These are phyloP conservation scores for Isabelozyma rhagii DNA, from an alignment of 805 yeast genomes.

Conservation along the genomic window DNA sequence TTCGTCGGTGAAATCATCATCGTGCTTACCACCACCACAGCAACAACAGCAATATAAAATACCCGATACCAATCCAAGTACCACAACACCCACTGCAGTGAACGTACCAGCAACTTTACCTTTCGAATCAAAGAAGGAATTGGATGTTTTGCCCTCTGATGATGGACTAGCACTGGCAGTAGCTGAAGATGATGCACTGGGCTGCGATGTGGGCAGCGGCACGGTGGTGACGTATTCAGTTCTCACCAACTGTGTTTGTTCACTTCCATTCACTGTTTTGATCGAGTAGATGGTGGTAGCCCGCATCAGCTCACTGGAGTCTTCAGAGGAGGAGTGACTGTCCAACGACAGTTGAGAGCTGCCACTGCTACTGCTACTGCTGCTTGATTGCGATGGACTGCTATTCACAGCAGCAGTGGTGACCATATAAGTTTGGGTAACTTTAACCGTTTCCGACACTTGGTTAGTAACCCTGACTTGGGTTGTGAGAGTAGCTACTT, in stretches of 20 bases:
- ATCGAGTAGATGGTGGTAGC: conserved; percentile 10
- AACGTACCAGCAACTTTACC: conserved; percentile 88
- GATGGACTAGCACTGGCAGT: conserved; percentile 4
- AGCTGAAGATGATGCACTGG: conserved; percentile 1
- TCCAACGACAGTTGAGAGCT: conserved; percentile 13
- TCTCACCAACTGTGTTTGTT: conserved; percentile 4
- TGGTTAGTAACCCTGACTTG: not conserved
- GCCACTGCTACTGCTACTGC: conserved; percentile 14
- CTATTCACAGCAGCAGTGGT: conserved; percentile 6
- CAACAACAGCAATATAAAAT: conserved; percentile 40
- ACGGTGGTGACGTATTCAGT: conserved; percentile 13
- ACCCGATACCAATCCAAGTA: conserved; percentile 39
- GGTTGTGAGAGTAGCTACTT: not conserved
- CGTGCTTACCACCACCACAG: conserved; percentile 13
- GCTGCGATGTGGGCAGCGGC: not conserved
- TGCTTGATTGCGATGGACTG: conserved; percentile 11
- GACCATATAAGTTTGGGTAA: conserved; percentile 7
- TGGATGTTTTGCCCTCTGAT: conserved; percentile 4
- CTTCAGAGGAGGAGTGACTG: conserved; percentile 3
- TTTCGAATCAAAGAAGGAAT: conserved; percentile 58
- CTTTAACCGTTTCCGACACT: conserved; percentile 10
- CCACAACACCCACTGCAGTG: conserved; percentile 71
- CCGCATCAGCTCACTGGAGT: conserved; percentile 8
- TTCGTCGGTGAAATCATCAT: conserved; percentile 34
- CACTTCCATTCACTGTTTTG: conserved; percentile 12